Percentiles rank a stretch among this genome's conserved stretches.
Evolutionary conservation across 345 rosid genomes (phyloP).

Genomic region (Gynandropsis gynandra): DNA sequence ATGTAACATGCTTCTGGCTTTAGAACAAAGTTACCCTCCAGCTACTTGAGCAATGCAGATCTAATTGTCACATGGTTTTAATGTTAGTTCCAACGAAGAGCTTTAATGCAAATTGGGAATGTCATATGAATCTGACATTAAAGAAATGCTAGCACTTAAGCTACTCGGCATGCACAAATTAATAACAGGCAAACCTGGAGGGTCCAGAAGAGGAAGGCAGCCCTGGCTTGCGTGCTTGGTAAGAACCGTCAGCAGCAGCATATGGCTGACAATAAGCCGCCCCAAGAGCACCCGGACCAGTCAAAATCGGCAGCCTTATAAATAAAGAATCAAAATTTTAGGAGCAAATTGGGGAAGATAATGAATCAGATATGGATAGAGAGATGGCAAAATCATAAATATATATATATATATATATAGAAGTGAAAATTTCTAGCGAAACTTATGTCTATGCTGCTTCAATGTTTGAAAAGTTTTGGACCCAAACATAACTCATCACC

Average conservation of each 20-base stretch:
- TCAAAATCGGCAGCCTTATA: constrained; percentile 76
- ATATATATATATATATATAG: too few relatives aligned
- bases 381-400: too few relatives aligned
- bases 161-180: neutral
- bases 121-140: neutral
- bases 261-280: constrained; percentile 71
- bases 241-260: constrained; percentile 61
- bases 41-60: constrained; percentile 4
- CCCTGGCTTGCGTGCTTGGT: constrained; percentile 48
- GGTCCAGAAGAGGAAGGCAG: constrained; percentile 50
- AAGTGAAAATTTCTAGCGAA: too few relatives aligned
- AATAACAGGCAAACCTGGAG: constrained; percentile 40
- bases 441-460: too few relatives aligned
- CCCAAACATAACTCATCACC: too few relatives aligned
- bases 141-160: constrained; percentile 1
- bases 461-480: too few relatives aligned
- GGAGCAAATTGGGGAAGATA: neutral
- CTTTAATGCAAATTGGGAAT: constrained; percentile 6
- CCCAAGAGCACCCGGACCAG: constrained; percentile 83
- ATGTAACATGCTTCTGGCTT: neutral
- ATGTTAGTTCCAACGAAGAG: neutral
- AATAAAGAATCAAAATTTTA: constrained; percentile 2
- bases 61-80: constrained; percentile 5
- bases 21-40: neutral
- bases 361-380: neutral